These are phyloP conservation scores for Komagataella mondaviorum DNA, from an alignment of 805 yeast species.

Conservation along the genomic window DNA sequence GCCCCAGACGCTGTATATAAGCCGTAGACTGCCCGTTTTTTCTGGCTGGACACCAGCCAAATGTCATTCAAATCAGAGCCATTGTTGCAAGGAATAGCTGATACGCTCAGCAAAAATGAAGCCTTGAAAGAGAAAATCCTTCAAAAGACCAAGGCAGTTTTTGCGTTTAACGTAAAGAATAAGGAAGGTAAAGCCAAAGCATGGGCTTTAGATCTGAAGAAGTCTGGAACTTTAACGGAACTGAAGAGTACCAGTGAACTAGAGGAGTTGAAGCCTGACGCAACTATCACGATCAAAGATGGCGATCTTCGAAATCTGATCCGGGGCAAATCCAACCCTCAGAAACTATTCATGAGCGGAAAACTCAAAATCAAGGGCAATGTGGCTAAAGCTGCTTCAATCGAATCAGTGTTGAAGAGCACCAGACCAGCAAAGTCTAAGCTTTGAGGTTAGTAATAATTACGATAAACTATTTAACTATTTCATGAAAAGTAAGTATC, in stretches of 20 bases:
- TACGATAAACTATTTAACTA: background rate
- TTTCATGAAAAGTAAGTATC: background rate
- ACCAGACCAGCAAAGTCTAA: conserved; percentile 30
- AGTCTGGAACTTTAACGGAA: conserved; percentile 28
- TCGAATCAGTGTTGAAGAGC: conserved; percentile 53
- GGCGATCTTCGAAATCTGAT: conserved; percentile 60
- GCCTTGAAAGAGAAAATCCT: background rate
- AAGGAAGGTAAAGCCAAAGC: conserved; percentile 42
- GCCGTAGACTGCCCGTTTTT: background rate
- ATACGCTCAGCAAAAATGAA: background rate
- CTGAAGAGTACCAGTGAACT: conserved; percentile 31
- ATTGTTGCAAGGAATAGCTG: background rate
- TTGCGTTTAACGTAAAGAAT: conserved; percentile 56
- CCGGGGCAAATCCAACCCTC: conserved; percentile 72
- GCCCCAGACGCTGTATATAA: background rate
- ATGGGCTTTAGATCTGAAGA: conserved; percentile 60
- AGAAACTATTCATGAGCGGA: conserved; percentile 73
- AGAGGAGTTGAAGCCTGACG: conserved; percentile 30
- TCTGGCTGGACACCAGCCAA: background rate
- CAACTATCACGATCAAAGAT: conserved; percentile 52
- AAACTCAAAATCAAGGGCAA: conserved; percentile 81
- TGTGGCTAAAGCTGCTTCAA: conserved; percentile 77
- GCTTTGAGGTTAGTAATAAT: conserved; percentile 15
- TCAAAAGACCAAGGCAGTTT: conserved; percentile 40
- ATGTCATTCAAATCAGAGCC: background rate